These are phyloP conservation scores for Kodamaea suecica DNA, from an alignment of 1,139 yeast genomes.

Conservation along the genomic window DNA sequence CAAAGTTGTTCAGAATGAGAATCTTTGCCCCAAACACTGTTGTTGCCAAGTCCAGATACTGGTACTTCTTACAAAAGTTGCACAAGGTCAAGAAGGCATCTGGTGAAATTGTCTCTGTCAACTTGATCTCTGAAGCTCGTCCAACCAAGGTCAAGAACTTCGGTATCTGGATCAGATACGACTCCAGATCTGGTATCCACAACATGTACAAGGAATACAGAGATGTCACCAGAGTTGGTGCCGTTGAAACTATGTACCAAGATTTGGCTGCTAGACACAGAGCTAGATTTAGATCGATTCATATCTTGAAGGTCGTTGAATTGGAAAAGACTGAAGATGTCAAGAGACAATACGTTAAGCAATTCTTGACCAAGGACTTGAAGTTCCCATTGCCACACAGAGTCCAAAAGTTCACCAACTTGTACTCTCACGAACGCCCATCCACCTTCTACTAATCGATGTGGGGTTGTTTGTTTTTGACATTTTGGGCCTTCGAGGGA, in stretches of 20 bases:
- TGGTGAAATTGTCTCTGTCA: slow-evolving; percentile 96
- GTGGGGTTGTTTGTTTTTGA: too few relatives aligned
- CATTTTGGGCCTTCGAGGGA: too few relatives aligned
- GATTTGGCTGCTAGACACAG: slow-evolving; percentile 99
- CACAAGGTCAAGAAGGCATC: slow-evolving; percentile 99
- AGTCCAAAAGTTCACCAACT: slow-evolving; percentile 84
- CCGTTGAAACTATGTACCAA: slow-evolving; percentile 98
- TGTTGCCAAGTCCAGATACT: slow-evolving; percentile 99
- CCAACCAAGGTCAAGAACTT: slow-evolving; percentile 99
- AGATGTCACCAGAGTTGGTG: slow-evolving; percentile 98
- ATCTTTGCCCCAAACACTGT: slow-evolving; percentile 98
- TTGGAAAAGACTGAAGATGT: slow-evolving; percentile 96
- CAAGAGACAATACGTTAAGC: slow-evolving; percentile 99
- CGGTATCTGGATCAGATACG: slow-evolving; percentile 99
- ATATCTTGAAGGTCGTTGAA: slow-evolving; percentile 98
- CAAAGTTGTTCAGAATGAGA: slow-evolving; percentile 99
- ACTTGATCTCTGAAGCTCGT: slow-evolving; percentile 87
- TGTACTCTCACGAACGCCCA: slow-evolving; percentile 92
- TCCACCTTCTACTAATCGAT: slow-evolving; percentile 82
- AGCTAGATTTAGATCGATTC: slow-evolving; percentile 99
- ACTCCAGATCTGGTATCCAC: slow-evolving; percentile 99
- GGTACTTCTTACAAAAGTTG: slow-evolving; percentile 99
- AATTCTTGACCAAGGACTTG: slow-evolving; percentile 92
- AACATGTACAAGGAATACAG: slow-evolving; percentile 99
- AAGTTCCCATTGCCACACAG: slow-evolving; percentile 99